Evolutionary conservation across 2,329 filamentous ascomycete genomes (phyloP), one percentile per base, ranked within the genome.

Genomic region (Graphiopsis chlorocephala): DNA sequence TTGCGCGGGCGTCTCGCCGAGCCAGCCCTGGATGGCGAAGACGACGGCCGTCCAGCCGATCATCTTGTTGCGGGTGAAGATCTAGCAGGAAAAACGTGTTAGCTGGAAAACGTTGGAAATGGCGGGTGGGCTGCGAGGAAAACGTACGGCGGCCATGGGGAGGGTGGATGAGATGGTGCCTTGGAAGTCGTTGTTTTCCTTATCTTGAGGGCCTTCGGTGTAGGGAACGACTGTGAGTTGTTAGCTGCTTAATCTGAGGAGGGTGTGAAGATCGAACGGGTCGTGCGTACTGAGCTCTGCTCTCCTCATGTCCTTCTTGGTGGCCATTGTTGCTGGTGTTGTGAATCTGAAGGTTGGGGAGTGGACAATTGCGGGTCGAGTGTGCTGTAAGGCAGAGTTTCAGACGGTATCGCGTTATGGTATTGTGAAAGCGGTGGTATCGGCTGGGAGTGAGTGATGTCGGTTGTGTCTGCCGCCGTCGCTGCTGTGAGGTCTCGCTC

Each of bases 101-200:
- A 64, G 64, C 53, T 29, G 25, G 8, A 12, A 15, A 38, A n/a
- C 14, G 26, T 42, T 31, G 48, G 4, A n/a, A n/a, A n/a, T 15
- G 11, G 35, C 29, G 59, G 33, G 11, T 28, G 47, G 58, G 28
- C 25, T 50, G 47, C 23, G 35, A 25, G 26, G 23, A 26, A 42
- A 14, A 60, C 83, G 77, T 81, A 88, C 86, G 68, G 93, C 93
- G 65, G 92, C 93, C 94, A 97, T 97, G 65, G 94, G 94, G 75
- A 98, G 83, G 38, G 93, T 96, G 74, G 89, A 94, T 61, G 85
- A 82, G 80, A 89, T 83, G 57, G 86, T 86, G 72, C 84, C 89
- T 61, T 86, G 83, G 78, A 96, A 85, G 74, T 97, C 93, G 65
- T 78, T 78, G 69, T 85, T 81, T 68, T 82, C 84, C 72, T 86